These are phyloP conservation scores for Hapsidospora chrysogenum DNA, from an alignment of 495 filamentous ascomycete species.

Conservation along the genomic window DNA sequence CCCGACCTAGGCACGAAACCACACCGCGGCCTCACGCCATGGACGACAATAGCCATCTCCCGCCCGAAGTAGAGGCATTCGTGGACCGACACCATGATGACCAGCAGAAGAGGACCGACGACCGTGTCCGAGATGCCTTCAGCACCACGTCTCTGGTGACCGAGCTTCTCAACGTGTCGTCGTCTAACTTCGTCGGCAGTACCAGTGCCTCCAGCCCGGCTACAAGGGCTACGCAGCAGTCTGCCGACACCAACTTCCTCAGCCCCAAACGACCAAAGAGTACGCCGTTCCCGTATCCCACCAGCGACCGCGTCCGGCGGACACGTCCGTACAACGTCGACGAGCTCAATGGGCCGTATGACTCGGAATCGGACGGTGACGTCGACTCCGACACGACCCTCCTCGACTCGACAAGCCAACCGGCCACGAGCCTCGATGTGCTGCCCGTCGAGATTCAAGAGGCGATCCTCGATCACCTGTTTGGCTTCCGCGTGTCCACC, in stretches of 20 bases:
- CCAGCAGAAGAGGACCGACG: background rate
- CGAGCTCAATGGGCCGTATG: conserved; percentile 12
- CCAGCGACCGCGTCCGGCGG: background rate
- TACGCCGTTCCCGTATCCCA: conserved; percentile 36
- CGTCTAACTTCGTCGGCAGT: conserved; percentile 33
- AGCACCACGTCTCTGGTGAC: conserved; percentile 25
- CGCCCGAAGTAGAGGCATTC: background rate
- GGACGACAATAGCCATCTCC: background rate
- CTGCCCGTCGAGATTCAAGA: conserved; percentile 59
- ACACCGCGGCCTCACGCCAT: no score
- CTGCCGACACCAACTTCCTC: conserved; percentile 27
- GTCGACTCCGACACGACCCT: conserved; percentile 9
- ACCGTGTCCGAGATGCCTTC: background rate
- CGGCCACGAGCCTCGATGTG: conserved; percentile 27
- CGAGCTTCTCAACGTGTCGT: conserved; percentile 13
- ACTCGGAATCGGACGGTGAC: conserved; percentile 8
- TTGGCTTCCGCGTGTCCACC: conserved; percentile 44
- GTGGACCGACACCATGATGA: no score
- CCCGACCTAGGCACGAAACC: no score
- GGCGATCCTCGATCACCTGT: conserved; percentile 49
- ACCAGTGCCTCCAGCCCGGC: conserved; percentile 36
- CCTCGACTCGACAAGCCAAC: conserved; percentile 9
- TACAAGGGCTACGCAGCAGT: conserved; percentile 27
- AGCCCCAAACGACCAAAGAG: conserved; percentile 36
- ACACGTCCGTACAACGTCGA: no score